Base-by-base conservation (phyloP, 164 flowering plant genomes). In the Annona squamosa region DNA sequence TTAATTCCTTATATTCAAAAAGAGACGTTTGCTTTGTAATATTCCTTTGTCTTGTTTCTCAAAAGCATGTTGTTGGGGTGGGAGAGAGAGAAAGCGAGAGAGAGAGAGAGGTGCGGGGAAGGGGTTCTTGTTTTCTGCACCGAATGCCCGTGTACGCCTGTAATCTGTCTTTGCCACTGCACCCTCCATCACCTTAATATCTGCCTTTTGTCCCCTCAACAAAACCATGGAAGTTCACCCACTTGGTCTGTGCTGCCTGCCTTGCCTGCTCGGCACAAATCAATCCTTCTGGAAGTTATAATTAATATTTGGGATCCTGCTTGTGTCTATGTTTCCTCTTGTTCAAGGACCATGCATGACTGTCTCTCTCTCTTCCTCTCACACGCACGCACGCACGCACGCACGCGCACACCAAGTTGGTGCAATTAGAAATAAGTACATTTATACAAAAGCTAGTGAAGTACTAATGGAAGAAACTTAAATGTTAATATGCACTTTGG, bases 161-260 rank as follows among this genome's bases (percentile, higher is more conserved):
- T 81, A 67, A 26, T 72, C 63, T 88, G 89, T 87, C 85, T 78
- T 80, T 78, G 67, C 79, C 57, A 73, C 70, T 74, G 79, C 72
- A 76, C 79, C 73, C 74, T 74, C 71, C 75, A 64, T 81, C 81
- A 72, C 92, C 97, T 84, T 83, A 88, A 86, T 78, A 81, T 80
- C 79, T 85, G 94, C 86, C 82, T 74, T 82, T 73, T 87, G 91
- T 87, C 87, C 92, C 89, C 59, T 83, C 85, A 86, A 81, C 97
- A 91, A 88, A 86, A 85, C 86, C 87, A 86, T 90, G 69, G 80
- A 87, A 91, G 80, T 88, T 87, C 75, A 72, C 91, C 84, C 89
- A 66, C 26, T 66, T 65, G 66, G 72, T 48, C 68, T 62, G 48
- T 68, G 67, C 48, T 79, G 81, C 79, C 83, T 73, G 74, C 79